These are phyloP conservation scores for Neoboletus brunneissimus DNA, from an alignment of 768 basidiomycete species.

Conservation along the genomic window DNA sequence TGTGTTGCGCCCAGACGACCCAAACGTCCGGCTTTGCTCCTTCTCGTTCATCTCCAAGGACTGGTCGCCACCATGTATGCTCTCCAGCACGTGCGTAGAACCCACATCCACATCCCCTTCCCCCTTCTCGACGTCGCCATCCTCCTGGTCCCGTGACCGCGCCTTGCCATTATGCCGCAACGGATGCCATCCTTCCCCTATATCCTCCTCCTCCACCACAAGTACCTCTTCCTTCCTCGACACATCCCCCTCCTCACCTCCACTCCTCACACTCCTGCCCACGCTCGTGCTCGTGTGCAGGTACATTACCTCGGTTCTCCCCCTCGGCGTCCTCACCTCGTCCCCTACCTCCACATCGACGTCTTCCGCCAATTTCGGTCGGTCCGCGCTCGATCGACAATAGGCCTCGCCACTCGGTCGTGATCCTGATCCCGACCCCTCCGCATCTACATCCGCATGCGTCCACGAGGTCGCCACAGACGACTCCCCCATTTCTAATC, in stretches of 20 bases:
- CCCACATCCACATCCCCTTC: slow-evolving; percentile 11
- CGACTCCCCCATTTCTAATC: slow-evolving; percentile 16
- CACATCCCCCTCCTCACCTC: neutral
- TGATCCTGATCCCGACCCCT: neutral
- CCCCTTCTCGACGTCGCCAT: slow-evolving; percentile 1
- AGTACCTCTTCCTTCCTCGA: slow-evolving; percentile 22
- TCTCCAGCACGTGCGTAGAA: slow-evolving; percentile 11
- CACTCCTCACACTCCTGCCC: slow-evolving; percentile 16
- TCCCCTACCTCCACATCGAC: neutral
- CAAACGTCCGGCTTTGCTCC: slow-evolving; percentile 23
- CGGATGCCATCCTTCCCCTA: slow-evolving; percentile 29
- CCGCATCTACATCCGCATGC: slow-evolving; percentile 12
- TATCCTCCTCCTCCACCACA: slow-evolving; percentile 23
- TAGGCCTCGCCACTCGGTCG: neutral
- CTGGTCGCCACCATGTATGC: slow-evolving; percentile 5
- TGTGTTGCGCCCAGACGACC: slow-evolving; percentile 25
- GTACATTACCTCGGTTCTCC: slow-evolving; percentile 21
- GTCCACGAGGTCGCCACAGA: slow-evolving; percentile 32
- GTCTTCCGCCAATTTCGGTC: neutral
- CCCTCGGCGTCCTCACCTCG: neutral
- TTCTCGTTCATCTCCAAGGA: slow-evolving; percentile 26
- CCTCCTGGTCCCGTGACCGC: slow-evolving; percentile 4
- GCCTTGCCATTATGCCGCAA: slow-evolving; percentile 13
- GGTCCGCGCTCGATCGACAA: slow-evolving; percentile 2
- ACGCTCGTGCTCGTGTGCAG: slow-evolving; percentile 24